These are phyloP conservation scores for Phlyctochytrium arcticum DNA, from an alignment of 192 early-diverging fungal species.

Conservation along the genomic window DNA sequence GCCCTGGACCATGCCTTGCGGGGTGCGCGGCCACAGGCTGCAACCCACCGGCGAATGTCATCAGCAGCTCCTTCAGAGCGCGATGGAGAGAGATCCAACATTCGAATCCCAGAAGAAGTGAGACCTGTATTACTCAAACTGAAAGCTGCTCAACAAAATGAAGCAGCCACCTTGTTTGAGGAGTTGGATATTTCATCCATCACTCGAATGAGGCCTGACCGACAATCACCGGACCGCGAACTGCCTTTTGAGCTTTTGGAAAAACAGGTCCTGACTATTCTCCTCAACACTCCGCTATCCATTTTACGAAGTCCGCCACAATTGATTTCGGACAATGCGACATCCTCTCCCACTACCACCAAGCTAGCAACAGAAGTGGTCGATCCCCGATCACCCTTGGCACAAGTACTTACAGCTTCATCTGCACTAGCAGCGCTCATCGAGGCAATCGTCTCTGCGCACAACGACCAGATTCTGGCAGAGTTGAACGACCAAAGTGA, in stretches of 20 bases:
- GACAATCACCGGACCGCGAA: not conserved
- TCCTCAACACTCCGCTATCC: conserved; percentile 16
- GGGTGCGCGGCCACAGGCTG: not conserved
- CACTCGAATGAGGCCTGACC: not conserved
- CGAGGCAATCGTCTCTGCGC: conserved; percentile 18
- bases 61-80: not conserved
- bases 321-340: not conserved
- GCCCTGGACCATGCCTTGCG: not conserved
- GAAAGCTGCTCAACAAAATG: not conserved
- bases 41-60: not conserved
- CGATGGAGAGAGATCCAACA: not conserved
- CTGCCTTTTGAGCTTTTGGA: conserved; percentile 18
- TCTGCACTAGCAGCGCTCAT: conserved; percentile 16
- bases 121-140: conserved; percentile 5
- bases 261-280: conserved; percentile 17
- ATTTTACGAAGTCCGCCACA: conserved; percentile 8
- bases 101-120: conserved; percentile 19
- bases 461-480: conserved; percentile 14
- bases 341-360: not conserved
- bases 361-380: not conserved
- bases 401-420: conserved; percentile 17
- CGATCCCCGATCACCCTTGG: not conserved
- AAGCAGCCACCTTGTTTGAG: conserved; percentile 14
- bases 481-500: not conserved
- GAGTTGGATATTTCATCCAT: not conserved